These are phyloP conservation scores for Babesia microti DNA, from an alignment of 169 alveolate species.

Conservation along the genomic window DNA sequence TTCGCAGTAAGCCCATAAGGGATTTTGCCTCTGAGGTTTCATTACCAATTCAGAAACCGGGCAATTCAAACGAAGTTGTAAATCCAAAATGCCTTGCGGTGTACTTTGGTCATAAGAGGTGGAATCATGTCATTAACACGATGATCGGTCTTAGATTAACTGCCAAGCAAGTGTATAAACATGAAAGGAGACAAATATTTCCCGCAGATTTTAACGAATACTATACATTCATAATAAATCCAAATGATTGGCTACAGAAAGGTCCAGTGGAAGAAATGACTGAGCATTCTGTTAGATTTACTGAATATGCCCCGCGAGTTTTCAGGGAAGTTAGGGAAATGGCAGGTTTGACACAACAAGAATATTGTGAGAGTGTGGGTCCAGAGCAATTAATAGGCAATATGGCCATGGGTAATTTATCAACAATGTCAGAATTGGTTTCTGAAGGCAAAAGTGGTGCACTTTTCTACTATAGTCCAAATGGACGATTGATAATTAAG, in stretches of 20 bases:
- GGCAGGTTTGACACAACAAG: constrained; percentile 78
- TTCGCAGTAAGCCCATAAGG: no score
- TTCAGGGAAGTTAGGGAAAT: constrained; percentile 81
- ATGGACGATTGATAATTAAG: constrained; percentile 71
- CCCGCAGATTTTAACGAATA: constrained; percentile 17
- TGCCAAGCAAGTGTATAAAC: constrained; percentile 43
- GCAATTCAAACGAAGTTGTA: no score
- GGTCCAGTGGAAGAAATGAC: no score
- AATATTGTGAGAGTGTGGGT: constrained; percentile 86
- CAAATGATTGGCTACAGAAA: background rate
- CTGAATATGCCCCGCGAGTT: constrained; percentile 89
- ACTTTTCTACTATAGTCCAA: constrained; percentile 87
- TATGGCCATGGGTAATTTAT: constrained; percentile 87
- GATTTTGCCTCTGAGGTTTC: no score
- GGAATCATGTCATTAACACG: constrained; percentile 80
- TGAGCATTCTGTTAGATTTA: constrained; percentile 72
- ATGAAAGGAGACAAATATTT: background rate
- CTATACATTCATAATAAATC: constrained; percentile 9
- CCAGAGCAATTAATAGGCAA: constrained; percentile 90
- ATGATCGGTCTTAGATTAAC: constrained; percentile 77
- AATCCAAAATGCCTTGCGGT: constrained; percentile 66
- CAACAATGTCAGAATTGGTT: constrained; percentile 82
- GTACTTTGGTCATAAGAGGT: constrained; percentile 79
- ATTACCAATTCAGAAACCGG: no score
- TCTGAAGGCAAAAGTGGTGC: constrained; percentile 93